Base-by-base conservation (phyloP, 1,284 basidiomycete genomes). In the Golubevia pallescens region DNA sequence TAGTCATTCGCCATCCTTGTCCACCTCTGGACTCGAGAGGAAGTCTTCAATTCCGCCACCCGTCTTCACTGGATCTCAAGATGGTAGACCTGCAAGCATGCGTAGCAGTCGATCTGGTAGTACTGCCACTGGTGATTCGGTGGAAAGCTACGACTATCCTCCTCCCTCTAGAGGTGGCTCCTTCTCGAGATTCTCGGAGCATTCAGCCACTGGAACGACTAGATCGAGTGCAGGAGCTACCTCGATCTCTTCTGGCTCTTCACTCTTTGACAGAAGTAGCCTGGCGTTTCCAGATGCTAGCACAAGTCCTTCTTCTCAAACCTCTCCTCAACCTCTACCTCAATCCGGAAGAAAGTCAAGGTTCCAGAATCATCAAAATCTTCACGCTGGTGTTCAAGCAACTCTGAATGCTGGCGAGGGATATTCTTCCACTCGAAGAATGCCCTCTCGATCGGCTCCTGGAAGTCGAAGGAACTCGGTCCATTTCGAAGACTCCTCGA, bases 381-480 rank as follows among this genome's bases (percentile, higher is more conserved):
- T 67, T 32, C 73, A 75, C 20, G 70, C 73, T 54, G 73, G 73
- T 61, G 72, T 75, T 23, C 65, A 74, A 8, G 62, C 51, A 56
- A 28, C 34, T 59, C 58, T 5, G 68, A 73, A 14, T 52, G 62
- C 38, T 34, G 24, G 19, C 63, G 69, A 14, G 62, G 66, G 1
- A 71, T 69, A 21, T 68, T 67, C 55, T 63, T 70, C 52, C 61
- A 69, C 2, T 67, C 70, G 16, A 63, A 67, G 13, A 64, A 71
- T 5, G 73, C 73, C 63, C 70, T 67, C 65, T 72, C 65, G 24
- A 75, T 75, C 73, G 2, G 60, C 73, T 0, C 73, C 73, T 24
- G 63, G 66, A 16, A 75, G 73, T 58, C 66, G 68, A 3, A 68
- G 74, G n/a, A 66, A 65, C 4, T 78, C 71, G 21, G 62, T 73